Evolutionary conservation across 495 filamentous ascomycete species (phyloP).

Genomic region (Xylaria longipes): DNA sequence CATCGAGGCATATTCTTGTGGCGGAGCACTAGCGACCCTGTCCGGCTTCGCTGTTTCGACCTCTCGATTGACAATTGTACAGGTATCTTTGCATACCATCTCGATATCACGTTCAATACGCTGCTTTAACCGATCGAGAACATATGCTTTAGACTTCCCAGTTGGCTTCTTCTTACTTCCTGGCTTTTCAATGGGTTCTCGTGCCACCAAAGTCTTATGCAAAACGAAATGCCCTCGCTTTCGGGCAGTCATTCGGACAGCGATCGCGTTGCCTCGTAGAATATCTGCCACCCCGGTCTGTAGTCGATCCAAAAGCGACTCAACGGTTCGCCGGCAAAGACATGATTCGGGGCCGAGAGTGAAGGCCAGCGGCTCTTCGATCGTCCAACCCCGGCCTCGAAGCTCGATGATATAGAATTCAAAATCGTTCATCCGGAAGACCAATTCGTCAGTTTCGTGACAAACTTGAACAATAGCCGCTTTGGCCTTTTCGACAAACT

Average conservation of each 20-base stretch:
- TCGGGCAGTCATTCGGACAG: constrained; percentile 49
- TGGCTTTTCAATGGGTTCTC: constrained; percentile 38
- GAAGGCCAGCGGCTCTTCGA: constrained; percentile 47
- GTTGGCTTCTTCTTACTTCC: constrained; percentile 30
- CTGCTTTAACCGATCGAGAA: constrained; percentile 43
- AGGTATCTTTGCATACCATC: constrained; percentile 53
- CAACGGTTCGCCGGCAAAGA: constrained; percentile 45
- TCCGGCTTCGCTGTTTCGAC: constrained; percentile 30
- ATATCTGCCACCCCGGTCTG: constrained; percentile 54
- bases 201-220: constrained; percentile 53
- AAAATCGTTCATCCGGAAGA: constrained; percentile 48
- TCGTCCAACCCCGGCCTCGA: constrained; percentile 47
- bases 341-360: constrained; percentile 39
- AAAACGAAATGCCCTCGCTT: constrained; percentile 55
- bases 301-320: constrained; percentile 52
- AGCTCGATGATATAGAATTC: constrained; percentile 51
- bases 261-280: constrained; percentile 50
- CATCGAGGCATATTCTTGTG: neutral
- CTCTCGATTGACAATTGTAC: constrained; percentile 49
- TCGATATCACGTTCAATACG: constrained; percentile 52
- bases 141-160: constrained; percentile 36
- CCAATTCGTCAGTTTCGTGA: constrained; percentile 41
- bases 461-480: constrained; percentile 35
- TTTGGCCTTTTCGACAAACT: constrained; percentile 45
- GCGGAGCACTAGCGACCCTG: constrained; percentile 5